A percentile compares a stretch with the other conserved stretches of the same genome.
Conservation (phyloP, 2,329 filamentous ascomycete genomes). For the Cercospora citrullina region DNA sequence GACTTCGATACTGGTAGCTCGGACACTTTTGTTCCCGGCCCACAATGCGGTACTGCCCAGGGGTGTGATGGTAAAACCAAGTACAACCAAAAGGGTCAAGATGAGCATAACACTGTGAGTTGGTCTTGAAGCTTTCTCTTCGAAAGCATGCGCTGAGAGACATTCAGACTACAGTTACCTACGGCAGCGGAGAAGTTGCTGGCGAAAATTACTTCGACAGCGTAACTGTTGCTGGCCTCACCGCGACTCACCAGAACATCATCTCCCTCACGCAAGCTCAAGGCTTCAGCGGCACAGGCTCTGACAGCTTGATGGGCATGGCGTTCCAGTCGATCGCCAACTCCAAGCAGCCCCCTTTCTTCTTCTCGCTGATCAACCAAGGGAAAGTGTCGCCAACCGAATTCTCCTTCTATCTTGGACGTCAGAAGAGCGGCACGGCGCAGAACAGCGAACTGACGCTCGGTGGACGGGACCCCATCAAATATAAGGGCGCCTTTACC, state of each 20-base stretch:
- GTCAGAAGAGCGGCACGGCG: constrained; percentile 25
- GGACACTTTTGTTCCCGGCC: constrained; percentile 31
- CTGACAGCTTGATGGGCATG: constrained; percentile 30
- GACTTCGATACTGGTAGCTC: constrained; percentile 32
- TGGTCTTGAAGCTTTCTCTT: background rate
- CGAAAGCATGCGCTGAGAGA: background rate
- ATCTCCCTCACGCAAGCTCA: constrained; percentile 31
- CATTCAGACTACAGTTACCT: constrained; percentile 29
- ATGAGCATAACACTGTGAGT: constrained; percentile 23
- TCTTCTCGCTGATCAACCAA: constrained; percentile 32
- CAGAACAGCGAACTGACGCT: constrained; percentile 31
- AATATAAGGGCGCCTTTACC: constrained; percentile 31
- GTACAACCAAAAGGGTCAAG: constrained; percentile 27
- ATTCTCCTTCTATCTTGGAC: constrained; percentile 36
- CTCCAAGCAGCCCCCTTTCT: constrained; percentile 28
- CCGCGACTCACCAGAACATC: constrained; percentile 29
- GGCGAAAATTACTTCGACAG: constrained; percentile 34
- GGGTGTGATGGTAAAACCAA: constrained; percentile 27
- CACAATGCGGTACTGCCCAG: constrained; percentile 25
- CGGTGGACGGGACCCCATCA: constrained; percentile 29
- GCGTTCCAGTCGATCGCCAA: constrained; percentile 28
- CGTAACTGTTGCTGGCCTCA: constrained; percentile 30
- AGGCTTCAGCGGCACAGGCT: constrained; percentile 29
- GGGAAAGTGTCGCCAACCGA: constrained; percentile 29
- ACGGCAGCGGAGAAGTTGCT: constrained; percentile 29